Percentiles rank a stretch among this genome's conserved stretches.
Evolutionary conservation across 345 rosid genomes (phyloP).

Genomic region (Leavenworthia alabamica): DNA sequence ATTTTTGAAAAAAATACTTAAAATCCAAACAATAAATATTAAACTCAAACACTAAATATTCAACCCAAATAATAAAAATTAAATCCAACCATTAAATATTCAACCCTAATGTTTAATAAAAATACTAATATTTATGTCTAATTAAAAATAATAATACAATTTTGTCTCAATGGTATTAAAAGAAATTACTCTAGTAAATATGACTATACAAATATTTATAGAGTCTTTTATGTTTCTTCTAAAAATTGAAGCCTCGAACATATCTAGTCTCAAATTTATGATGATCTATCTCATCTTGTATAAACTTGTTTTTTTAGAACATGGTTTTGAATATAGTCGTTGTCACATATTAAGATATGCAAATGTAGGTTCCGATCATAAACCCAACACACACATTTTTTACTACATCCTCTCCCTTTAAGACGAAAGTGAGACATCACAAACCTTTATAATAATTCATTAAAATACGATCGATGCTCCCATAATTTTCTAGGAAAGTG

Average conservation of each 20-base stretch:
- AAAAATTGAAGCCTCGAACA: neutral
- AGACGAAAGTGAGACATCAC: conserved; percentile 13
- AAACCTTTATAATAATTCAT: neutral
- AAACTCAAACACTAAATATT: too few relatives aligned
- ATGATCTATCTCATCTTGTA: too few relatives aligned
- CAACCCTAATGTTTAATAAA: too few relatives aligned
- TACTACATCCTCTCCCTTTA: neutral
- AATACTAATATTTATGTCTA: too few relatives aligned
- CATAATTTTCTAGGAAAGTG: conserved; percentile 23
- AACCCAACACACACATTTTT: neutral
- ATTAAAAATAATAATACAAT: too few relatives aligned
- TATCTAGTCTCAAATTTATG: too few relatives aligned
- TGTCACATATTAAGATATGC: conserved; percentile 2
- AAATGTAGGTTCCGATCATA: conserved; percentile 1
- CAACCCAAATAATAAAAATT: too few relatives aligned
- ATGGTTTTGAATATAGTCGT: neutral
- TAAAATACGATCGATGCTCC: conserved; percentile 5
- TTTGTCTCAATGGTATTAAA: too few relatives aligned
- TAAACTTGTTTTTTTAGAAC: neutral
- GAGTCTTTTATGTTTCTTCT: neutral
- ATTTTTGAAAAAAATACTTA: too few relatives aligned
- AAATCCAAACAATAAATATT: too few relatives aligned
- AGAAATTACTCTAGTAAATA: too few relatives aligned
- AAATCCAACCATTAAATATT: too few relatives aligned
- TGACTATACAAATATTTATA: neutral